Base-by-base conservation (phyloP, 2,329 filamentous ascomycete species). In the Onygena corvina region DNA sequence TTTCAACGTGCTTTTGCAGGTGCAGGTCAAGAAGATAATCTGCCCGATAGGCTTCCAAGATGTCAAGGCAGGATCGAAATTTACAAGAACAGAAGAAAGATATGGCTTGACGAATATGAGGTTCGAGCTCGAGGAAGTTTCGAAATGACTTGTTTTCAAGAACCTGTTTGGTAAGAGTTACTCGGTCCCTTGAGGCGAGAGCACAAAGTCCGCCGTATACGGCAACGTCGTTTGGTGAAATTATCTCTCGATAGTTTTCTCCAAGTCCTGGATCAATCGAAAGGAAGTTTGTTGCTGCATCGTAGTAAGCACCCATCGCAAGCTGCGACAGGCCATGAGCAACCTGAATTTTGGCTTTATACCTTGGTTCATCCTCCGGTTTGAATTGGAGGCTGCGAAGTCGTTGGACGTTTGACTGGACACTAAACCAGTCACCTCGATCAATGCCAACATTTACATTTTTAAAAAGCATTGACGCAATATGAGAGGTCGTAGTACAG, bases 11-110 rank as follows among this genome's bases (percentile, higher is more conserved):
- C 53, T 75, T 78, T 52, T 85, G 81, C 4, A 98, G 76, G 64
- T 94, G 83, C 16, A 94, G 71, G 61, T 98, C 92, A 3, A 96
- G 78, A n/a, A 89, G 74, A 63, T 92, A 96, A 65, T 98, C 92
- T 30, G 80, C 71, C 46, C 81, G 81, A 65, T 92, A 90, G 3
- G 80, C 76, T 59, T 92, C 85, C 0, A 98, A 76, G 30, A 90
- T 86, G 42, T 80, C 76, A 38, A 98, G 73, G 64, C 90, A 96
- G 36, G 78, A 77, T 7, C 85, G 83, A 66, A 95, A 98, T 59
- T 93, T 86, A 53, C 86, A 87, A 57, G 84, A 87, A 58, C 90
- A 86, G 69, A 95, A 98, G 62, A 86, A 82, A 5, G 79, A 79
- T 58, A 98, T 84, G 9, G 92, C 90, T 51, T 89, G 89, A 55